A percentile compares a stretch with the other conserved stretches of the same genome.
These are phyloP conservation scores for Chlamydomonas sphaeroides DNA, from an alignment of 139 green algal species.

Conservation along the genomic window DNA sequence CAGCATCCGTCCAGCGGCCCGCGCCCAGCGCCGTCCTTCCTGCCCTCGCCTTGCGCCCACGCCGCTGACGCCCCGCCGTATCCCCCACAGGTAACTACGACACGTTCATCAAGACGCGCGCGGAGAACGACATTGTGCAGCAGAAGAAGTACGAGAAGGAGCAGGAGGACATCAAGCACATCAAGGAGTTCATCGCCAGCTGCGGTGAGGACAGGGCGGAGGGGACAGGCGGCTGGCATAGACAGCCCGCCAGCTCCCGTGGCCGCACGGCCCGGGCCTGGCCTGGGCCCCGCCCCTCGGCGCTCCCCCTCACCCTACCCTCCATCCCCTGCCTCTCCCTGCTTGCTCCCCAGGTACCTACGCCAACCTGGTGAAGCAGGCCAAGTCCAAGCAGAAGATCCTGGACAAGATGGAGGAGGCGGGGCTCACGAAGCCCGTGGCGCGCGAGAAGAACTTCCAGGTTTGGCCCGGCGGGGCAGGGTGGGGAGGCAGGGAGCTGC, in stretches of 20 bases:
- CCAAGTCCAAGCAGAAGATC: constrained; percentile 88
- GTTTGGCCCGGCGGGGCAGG: no score
- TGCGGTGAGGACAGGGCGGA: constrained; percentile 43
- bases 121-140: constrained; percentile 92
- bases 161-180: constrained; percentile 83
- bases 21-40: no score
- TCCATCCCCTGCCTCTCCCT: background rate
- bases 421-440: constrained; percentile 74
- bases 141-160: constrained; percentile 96
- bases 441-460: constrained; percentile 66
- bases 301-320: background rate
- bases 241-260: no score
- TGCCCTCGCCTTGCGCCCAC: no score
- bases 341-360: constrained; percentile 61
- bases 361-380: constrained; percentile 83
- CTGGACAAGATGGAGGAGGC: constrained; percentile 70
- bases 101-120: constrained; percentile 83
- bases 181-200: constrained; percentile 80
- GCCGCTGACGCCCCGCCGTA: no score
- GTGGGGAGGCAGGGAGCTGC: no score
- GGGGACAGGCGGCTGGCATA: no score
- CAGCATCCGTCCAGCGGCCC: background rate
- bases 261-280: background rate
- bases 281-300: background rate
- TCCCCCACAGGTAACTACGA: constrained; percentile 78